Base-by-base conservation (phyloP, 2,329 filamentous ascomycete species). In the Grosmannia clavigera region DNA sequence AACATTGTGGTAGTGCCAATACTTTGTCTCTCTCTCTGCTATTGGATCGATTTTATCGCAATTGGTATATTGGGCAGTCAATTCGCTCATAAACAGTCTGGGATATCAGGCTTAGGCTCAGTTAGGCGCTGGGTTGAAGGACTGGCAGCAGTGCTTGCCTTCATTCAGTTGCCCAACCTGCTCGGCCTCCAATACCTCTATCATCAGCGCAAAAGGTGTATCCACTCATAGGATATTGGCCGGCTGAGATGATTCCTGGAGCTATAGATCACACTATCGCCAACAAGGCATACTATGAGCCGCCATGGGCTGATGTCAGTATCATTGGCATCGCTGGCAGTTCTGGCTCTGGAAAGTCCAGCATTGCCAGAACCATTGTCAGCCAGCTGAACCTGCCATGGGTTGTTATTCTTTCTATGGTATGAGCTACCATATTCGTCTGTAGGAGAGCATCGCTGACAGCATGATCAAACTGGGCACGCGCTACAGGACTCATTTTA, bases 371-470 rank as follows among this genome's bases (percentile, higher is more conserved):
- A 70, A 90, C 92, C 64, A 96, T 99, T 67, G 89, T 97, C 65
- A 86, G 83, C 67, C 86, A 88, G 68, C 77, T 99, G 67, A 96
- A 94, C 73, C 76, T 99, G 64, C 94, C 94, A 60, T 99, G 94
- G 92, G 94, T 99, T 63, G 92, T 96, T 57, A 96, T 99, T 73
- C 75, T 99, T 67, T 95, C 92, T 51, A 97, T 99, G 87, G 90
- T 92, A 80, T 69, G 76, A 69, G 25, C 11, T n/a, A 19, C 5
- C 2, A 22, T 7, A 3, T 11, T 35, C 14, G 22, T 9, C 19
- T 29, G 11, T 27, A 22, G 29, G 27, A 35, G 22, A 12, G 29
- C 29, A 33, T 6, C 11, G n/a, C 22, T 51, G 55, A 38, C 46
- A 22, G 5, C 12, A n/a, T 16, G 40, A 16, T 19, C 40, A 14